Evolutionary conservation across 257 asterid species (phyloP), one percentile per base, ranked within the genome.

Genomic region (Mitragyna speciosa): DNA sequence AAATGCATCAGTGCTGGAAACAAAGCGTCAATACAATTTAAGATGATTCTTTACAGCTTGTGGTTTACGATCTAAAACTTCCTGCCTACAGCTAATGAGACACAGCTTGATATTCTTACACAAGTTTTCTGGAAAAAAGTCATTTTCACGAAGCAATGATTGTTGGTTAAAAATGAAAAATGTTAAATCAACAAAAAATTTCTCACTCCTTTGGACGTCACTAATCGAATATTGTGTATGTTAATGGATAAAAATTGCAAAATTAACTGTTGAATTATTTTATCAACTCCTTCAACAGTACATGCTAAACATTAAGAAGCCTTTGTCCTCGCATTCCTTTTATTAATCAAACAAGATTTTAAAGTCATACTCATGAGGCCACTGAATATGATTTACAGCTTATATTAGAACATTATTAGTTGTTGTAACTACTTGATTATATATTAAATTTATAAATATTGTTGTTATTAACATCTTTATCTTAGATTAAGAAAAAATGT

Each of bases 401-500:
- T 4, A 24, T 5, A 9, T 12, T n/a, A n/a, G 67, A 7, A 61
- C 33, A 26, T 1, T 30, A 51, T 17, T 16, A 33, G 78, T 20
- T 5, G 78, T 56, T 54, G 78, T 52, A 74, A 74, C 78, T 47
- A 54, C 10, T 74, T 33, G 66, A 52, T 59, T 59, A 59, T 0
- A 16, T 20, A 56, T 3, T 17, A 19, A 56, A 20, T 56, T 16
- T 54, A 54, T 5, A 45, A 45, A 6, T 6, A 45, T 5, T 45
- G 61, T 6, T 54, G 61, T 54, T n/a, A 17, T 54, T 17, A 54
- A 54, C 61, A 54, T 19, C 49, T 17, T 54, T 26, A 0, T 24
- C 22, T 59, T 7, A 59, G 31, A 59, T 24, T 59, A 59, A 59
- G 66, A 61, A 61, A 61, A 8, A 15, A 12, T 2, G 4, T 4